phyloP scores from a whole-genome alignment of 225 moss, liverwort and hornwort species.

The Bryum argenteum region DNA sequence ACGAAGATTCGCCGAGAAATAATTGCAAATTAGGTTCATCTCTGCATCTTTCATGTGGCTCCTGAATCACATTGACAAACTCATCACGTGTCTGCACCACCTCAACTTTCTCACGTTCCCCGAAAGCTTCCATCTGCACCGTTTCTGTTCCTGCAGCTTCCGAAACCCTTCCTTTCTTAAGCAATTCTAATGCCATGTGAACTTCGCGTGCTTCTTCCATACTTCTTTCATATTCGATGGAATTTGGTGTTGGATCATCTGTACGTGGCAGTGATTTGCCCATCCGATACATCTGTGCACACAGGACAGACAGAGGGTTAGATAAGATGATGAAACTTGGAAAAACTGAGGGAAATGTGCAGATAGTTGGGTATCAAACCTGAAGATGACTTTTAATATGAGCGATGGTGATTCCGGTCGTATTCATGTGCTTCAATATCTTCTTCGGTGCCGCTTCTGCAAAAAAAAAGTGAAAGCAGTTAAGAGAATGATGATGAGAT shows the following conservation, averaged over 20 bases:
- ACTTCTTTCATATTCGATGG: slow-evolving; percentile 1
- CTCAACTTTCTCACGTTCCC: background rate
- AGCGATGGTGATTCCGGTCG: slow-evolving; percentile 61
- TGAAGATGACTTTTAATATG: slow-evolving; percentile 74
- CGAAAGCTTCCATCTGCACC: slow-evolving; percentile 17
- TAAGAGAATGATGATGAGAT: slow-evolving; percentile 5
- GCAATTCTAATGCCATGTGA: slow-evolving; percentile 29
- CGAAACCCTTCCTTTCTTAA: slow-evolving; percentile 37
- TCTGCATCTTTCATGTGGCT: slow-evolving; percentile 12
- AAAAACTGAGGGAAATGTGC: background rate
- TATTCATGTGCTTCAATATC: slow-evolving; percentile 60
- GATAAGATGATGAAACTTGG: slow-evolving; percentile 14
- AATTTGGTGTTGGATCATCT: background rate
- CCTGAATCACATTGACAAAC: slow-evolving; percentile 24
- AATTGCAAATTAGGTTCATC: slow-evolving; percentile 16
- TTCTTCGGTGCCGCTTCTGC: slow-evolving; percentile 68
- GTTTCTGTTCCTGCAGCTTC: slow-evolving; percentile 32
- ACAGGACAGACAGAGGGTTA: slow-evolving; percentile 5
- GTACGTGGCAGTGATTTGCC: slow-evolving; percentile 42
- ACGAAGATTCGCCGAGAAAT: slow-evolving; percentile 25
- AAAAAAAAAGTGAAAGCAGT: background rate
- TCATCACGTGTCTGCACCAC: slow-evolving; percentile 1
- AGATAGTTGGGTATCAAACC: slow-evolving; percentile 26
- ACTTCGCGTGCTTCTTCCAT: slow-evolving; percentile 32
- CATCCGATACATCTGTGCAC: slow-evolving; percentile 43